A percentile compares a stretch with the other conserved stretches of the same genome.
These are phyloP conservation scores for Lactarius vividus DNA, from an alignment of 768 basidiomycete species.

Conservation along the genomic window DNA sequence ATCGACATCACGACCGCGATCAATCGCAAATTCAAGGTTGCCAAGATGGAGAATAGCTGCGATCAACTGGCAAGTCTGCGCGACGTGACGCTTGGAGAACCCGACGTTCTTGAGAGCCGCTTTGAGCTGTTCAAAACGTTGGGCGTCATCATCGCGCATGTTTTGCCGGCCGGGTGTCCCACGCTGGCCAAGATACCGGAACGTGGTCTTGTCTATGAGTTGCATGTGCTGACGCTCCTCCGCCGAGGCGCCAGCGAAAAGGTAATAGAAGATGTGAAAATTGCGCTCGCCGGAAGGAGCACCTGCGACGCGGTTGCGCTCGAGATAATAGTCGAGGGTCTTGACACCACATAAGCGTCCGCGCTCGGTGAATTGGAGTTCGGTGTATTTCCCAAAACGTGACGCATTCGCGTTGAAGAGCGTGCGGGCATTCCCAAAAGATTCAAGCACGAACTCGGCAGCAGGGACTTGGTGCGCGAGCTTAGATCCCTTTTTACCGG, in stretches of 20 bases:
- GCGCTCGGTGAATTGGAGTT: constrained; percentile 93
- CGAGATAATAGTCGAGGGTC: constrained; percentile 95
- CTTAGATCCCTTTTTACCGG: constrained; percentile 93
- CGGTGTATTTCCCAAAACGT: constrained; percentile 96
- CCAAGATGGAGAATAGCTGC: constrained; percentile 97
- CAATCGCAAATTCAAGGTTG: constrained; percentile 88
- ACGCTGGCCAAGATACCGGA: constrained; percentile 83
- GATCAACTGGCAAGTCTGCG: constrained; percentile 91
- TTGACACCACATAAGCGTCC: constrained; percentile 88
- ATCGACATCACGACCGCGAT: constrained; percentile 82
- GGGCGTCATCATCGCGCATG: constrained; percentile 75
- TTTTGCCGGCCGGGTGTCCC: constrained; percentile 44
- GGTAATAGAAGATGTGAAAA: constrained; percentile 97
- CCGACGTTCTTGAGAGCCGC: constrained; percentile 91
- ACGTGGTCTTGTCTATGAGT: constrained; percentile 74
- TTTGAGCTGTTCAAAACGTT: constrained; percentile 91
- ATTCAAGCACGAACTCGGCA: constrained; percentile 91
- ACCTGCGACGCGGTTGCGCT: constrained; percentile 83
- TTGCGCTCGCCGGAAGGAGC: constrained; percentile 91
- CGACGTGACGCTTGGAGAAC: constrained; percentile 90
- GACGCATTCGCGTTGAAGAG: constrained; percentile 94
- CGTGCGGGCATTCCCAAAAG: constrained; percentile 91
- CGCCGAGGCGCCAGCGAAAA: constrained; percentile 82
- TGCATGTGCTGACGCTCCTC: constrained; percentile 91
- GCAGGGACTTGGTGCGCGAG: constrained; percentile 84